Evolutionary conservation across 176 grass and related monocot genomes (phyloP), one percentile per base, ranked within the genome.

Genomic region (Stipa capillata): DNA sequence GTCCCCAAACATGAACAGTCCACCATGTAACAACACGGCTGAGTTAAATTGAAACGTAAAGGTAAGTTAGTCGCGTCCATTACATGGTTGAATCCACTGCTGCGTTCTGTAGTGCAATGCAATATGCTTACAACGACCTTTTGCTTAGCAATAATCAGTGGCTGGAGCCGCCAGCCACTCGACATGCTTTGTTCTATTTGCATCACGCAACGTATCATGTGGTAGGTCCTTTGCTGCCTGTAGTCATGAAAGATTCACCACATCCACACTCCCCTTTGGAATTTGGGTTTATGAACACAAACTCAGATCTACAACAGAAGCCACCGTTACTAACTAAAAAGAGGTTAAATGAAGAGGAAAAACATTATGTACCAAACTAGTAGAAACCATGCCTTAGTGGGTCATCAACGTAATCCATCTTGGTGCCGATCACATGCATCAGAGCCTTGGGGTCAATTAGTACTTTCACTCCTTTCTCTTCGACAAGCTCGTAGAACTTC

Each of bases 231-330:
- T 80, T 85, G 89, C 67, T 86, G 81, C 81, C 18, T 70, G 32
- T 68, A 41, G 93, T 93, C 93, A 93, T 90, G 44, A 97, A 97
- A 79, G 93, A 93, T 76, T 97, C n/a, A n/a, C n/a, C n/a, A n/a
- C n/a, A n/a, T n/a, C n/a, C n/a, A n/a, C n/a, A n/a, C n/a, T n/a
- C n/a, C 93, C 93, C 93, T 60, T 97, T 89, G 7, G 88, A 90
- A 66, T 96, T 97, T 25, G 93, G 93, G 66, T 97, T 97, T 84
- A 97, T 85, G 65, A 97, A 97, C 76, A 97, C 52, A 85, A 97
- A 91, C 63, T 93, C 91, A 4, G 86, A 97, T 86, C 94, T 97
- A 65, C 23, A 85, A 18, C 20, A 86, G 3, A 15, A 71, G 29
- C 2, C 4, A 47, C n/a, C 7, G 23, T 84, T 45, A 79, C 11